Conservation (phyloP, 176 grass and related monocot species). For the Phoenix roebelenii region DNA sequence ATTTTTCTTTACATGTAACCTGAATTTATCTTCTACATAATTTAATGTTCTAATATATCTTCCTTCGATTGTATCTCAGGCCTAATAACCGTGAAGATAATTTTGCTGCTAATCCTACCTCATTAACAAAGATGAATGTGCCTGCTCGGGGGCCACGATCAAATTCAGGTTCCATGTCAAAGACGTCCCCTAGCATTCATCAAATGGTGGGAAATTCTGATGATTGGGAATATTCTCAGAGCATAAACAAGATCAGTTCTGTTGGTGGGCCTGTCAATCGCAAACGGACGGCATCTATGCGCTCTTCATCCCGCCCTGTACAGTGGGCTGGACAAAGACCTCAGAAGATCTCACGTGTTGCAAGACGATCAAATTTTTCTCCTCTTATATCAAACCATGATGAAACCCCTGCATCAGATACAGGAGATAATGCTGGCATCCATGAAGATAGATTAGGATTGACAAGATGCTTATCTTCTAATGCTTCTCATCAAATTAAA, state of each 20-base stretch:
- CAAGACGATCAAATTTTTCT: conserved; percentile 77
- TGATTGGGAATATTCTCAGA: conserved; percentile 54
- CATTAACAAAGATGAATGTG: conserved; percentile 43
- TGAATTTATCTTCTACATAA: no score
- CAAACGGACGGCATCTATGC: conserved; percentile 51
- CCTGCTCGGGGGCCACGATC: conserved; percentile 64
- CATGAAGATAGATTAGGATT: conserved; percentile 34
- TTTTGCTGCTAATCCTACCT: conserved; percentile 28
- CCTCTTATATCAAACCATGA: conserved; percentile 43
- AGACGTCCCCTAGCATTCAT: conserved; percentile 51
- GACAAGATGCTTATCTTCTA: conserved; percentile 35
- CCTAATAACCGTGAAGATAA: conserved; percentile 41
- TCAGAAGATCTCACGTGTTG: conserved; percentile 75
- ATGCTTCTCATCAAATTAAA: conserved; percentile 36
- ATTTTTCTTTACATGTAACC: no score
- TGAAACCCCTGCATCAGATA: conserved; percentile 33
- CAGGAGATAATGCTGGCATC: conserved; percentile 30
- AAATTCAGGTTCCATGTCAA: conserved; percentile 56
- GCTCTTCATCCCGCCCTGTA: conserved; percentile 59
- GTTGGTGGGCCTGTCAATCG: conserved; percentile 45
- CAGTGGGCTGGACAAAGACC: conserved; percentile 87
- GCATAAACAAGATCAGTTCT: conserved; percentile 51
- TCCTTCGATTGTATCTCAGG: conserved; percentile 31
- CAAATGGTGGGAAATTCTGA: conserved; percentile 49
- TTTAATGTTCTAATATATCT: neutral